phyloP scores from a whole-genome alignment of 768 basidiomycete genomes.

The Auriscalpium orientale region DNA sequence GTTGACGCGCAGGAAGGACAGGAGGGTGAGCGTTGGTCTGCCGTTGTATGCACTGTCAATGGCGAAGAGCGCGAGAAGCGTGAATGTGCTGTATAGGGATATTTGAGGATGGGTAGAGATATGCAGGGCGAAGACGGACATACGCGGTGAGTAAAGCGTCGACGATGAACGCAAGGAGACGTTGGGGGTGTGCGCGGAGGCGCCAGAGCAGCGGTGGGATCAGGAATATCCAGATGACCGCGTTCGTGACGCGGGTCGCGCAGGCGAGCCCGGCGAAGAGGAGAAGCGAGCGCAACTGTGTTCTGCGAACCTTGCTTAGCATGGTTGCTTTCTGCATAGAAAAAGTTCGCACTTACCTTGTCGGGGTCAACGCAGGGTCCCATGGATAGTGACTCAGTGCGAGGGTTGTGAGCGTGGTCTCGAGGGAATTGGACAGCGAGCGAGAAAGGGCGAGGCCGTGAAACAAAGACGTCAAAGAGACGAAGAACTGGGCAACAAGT shows the following conservation, averaged over 20 bases:
- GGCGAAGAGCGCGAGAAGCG: conserved; percentile 10
- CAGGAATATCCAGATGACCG: conserved; percentile 77
- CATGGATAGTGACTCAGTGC: conserved; percentile 79
- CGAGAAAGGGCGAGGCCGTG: conserved; percentile 78
- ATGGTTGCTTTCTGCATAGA: neutral
- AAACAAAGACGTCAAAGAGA: conserved; percentile 85
- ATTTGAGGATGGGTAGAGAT: neutral
- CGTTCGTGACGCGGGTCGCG: conserved; percentile 82
- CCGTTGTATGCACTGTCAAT: conserved; percentile 72
- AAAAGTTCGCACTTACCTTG: conserved; percentile 14
- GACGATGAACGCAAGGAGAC: conserved; percentile 27
- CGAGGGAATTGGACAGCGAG: conserved; percentile 87
- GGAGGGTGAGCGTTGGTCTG: conserved; percentile 58
- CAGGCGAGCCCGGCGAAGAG: conserved; percentile 70
- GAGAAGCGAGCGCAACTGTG: conserved; percentile 29
- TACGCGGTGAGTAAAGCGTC: conserved; percentile 43
- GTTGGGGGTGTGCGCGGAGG: conserved; percentile 28
- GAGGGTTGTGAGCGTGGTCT: conserved; percentile 75
- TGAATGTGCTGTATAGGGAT: conserved; percentile 3
- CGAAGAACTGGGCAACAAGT: conserved; percentile 44
- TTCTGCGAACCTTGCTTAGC: conserved; percentile 27
- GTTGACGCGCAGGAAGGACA: conserved; percentile 82
- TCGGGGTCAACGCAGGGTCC: conserved; percentile 24
- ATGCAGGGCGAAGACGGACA: neutral
- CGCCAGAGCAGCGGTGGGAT: conserved; percentile 51